phyloP scores from a whole-genome alignment of 176 grass and related monocot genomes.

The Triticum timopheevii region DNA sequence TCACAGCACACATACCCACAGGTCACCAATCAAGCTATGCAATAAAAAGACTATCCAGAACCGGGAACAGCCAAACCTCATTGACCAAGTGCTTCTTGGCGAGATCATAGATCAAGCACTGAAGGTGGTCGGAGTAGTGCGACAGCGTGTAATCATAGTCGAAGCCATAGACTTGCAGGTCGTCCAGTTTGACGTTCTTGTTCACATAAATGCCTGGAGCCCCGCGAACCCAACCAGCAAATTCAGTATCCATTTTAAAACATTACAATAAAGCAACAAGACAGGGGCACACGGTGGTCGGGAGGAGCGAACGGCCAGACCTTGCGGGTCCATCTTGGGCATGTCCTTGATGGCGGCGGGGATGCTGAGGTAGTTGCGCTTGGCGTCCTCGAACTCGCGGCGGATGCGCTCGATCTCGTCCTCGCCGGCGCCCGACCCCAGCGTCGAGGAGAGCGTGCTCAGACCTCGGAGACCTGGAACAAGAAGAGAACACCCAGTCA shows the following conservation, averaged over 20 bases:
- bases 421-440: conserved; percentile 44
- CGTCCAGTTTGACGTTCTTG: conserved; percentile 80
- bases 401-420: conserved; percentile 88
- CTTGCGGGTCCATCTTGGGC: conserved; percentile 88
- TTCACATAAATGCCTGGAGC: conserved; percentile 88
- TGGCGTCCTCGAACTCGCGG: conserved; percentile 75
- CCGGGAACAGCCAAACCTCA: conserved; percentile 50
- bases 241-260: neutral
- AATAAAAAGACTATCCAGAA: neutral
- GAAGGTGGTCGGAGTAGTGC: conserved; percentile 80
- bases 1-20: conserved; percentile 14
- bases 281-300: no score
- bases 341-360: conserved; percentile 76
- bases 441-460: conserved; percentile 48
- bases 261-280: neutral
- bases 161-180: conserved; percentile 93
- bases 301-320: neutral
- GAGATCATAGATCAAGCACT: conserved; percentile 85
- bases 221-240: neutral
- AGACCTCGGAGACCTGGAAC: conserved; percentile 3
- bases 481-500: neutral
- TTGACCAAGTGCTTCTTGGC: conserved; percentile 90
- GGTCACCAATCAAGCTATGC: neutral
- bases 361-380: conserved; percentile 86
- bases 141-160: conserved; percentile 97